These are phyloP conservation scores for Gynochthodes officinalis DNA, from an alignment of 257 asterid species.

Conservation along the genomic window DNA sequence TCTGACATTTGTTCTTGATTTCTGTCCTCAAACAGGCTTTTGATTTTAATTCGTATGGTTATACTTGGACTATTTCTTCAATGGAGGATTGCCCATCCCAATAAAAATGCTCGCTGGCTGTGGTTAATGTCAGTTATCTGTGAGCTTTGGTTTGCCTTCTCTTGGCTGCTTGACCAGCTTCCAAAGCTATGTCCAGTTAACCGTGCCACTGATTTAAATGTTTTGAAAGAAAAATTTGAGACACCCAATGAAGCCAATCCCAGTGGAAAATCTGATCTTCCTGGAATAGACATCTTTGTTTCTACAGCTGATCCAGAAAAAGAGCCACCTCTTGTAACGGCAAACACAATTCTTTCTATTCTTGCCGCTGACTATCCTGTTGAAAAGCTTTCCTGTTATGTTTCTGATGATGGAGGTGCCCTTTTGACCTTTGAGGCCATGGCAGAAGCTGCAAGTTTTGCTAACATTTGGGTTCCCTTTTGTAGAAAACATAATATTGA, in stretches of 20 bases:
- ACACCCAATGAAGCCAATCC: constrained; percentile 60
- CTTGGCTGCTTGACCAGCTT: constrained; percentile 91
- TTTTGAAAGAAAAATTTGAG: constrained; percentile 76
- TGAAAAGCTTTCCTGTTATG: constrained; percentile 87
- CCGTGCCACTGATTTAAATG: constrained; percentile 78
- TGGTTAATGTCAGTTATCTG: constrained; percentile 83
- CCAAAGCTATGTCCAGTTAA: constrained; percentile 74
- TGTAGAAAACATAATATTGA: constrained; percentile 75
- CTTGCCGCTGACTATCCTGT: constrained; percentile 85
- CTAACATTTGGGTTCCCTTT: constrained; percentile 86
- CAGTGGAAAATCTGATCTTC: constrained; percentile 81
- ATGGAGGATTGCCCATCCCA: constrained; percentile 73
- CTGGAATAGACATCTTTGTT: constrained; percentile 72
- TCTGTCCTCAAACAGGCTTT: constrained; percentile 45
- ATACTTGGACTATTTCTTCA: constrained; percentile 66
- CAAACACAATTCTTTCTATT: constrained; percentile 84
- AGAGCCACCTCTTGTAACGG: constrained; percentile 86
- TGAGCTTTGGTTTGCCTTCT: constrained; percentile 88
- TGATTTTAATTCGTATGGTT: constrained; percentile 61
- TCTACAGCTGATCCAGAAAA: constrained; percentile 95
- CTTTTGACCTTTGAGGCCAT: constrained; percentile 88
- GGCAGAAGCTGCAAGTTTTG: constrained; percentile 96
- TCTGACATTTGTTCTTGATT: neutral
- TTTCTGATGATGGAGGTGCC: constrained; percentile 90
- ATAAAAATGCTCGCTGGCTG: constrained; percentile 84